Evolutionary conservation across 2,329 filamentous ascomycete genomes (phyloP), one percentile per base, ranked within the genome.

Genomic region (Rugonectria rugulosa): DNA sequence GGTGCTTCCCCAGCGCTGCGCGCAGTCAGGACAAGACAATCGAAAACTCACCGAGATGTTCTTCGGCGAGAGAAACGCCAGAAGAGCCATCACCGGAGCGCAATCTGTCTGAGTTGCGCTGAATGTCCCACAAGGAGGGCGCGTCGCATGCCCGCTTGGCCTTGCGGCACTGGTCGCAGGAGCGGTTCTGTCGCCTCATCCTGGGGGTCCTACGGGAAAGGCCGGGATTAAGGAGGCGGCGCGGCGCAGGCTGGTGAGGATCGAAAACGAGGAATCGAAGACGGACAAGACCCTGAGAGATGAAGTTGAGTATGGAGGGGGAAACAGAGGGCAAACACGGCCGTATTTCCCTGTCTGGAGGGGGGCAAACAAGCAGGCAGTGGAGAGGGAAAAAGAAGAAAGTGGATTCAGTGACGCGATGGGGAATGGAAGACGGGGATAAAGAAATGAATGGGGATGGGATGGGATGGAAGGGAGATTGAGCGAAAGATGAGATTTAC

Each of bases 121-220:
- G 66, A 17, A 68, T 68, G 17, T 68, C 65, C 65, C 65, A 68
- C n/a, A 68, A 40, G 6, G 65, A 68, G 17, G 65, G 65, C 61
- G 65, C 65, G 51, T 68, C 65, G 56, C 65, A 68, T 57, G 65
- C 65, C 49, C 65, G 62, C 56, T 68, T 68, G 54, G 65, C 65
- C 62, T 68, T 68, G 44, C 65, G 64, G 56, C 65, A 68, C 59
- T 68, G 65, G 44, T 68, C 65, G 59, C 65, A 68, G 50, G 65
- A 68, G 24, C 65, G 65, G 51, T 68, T 68, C 34, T 68, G 65
- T 32, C 65, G 65, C 58, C 65, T 68, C 65, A 68, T 68, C 29
- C 26, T 61, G 38, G 60, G 47, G 20, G 51, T 32, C 20, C n/a
- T 41, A 48, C 48, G 36, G 40, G 44, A 46, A 44, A 49, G 41